phyloP scores from a whole-genome alignment of 192 early-diverging fungal genomes.

The Coemansia sp. region DNA sequence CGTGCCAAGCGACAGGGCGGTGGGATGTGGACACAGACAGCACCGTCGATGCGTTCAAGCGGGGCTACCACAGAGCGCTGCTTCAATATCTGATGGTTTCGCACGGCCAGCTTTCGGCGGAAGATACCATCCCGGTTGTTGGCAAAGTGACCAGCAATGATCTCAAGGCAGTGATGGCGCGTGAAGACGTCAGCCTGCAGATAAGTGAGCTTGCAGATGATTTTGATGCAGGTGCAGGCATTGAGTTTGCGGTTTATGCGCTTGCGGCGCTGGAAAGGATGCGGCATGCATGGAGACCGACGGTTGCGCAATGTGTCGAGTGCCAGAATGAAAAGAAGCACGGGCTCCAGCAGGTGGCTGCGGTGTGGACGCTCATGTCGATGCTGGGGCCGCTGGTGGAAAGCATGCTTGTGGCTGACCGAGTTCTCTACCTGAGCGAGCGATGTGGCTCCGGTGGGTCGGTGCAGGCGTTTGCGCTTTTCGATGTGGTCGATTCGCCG shows the following conservation, averaged over 20 bases:
- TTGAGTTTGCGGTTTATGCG: conserved; percentile 56
- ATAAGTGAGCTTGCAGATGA: background rate
- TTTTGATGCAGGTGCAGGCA: conserved; percentile 14
- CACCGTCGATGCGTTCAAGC: conserved; percentile 60
- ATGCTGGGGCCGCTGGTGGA: conserved; percentile 76
- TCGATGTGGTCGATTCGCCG: conserved; percentile 46
- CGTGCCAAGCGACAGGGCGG: conserved; percentile 78
- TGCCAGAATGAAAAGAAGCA: conserved; percentile 26
- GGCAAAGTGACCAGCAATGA: conserved; percentile 60
- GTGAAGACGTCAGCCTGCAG: background rate
- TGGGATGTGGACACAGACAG: conserved; percentile 65
- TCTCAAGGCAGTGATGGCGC: conserved; percentile 37
- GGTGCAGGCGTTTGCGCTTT: conserved; percentile 43
- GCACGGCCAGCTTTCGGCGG: conserved; percentile 47
- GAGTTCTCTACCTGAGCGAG: conserved; percentile 65
- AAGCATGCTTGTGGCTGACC: conserved; percentile 76
- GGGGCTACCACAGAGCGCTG: conserved; percentile 75
- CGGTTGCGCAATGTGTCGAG: conserved; percentile 25
- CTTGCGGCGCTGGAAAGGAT: conserved; percentile 63
- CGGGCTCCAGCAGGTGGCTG: conserved; percentile 63
- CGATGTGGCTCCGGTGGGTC: conserved; percentile 26
- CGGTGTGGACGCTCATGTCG: conserved; percentile 79
- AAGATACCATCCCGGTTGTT: conserved; percentile 55
- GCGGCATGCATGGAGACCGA: conserved; percentile 41
- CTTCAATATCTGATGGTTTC: conserved; percentile 69